phyloP scores from a whole-genome alignment of 306 rosid genomes.

The Biancaea sappan region DNA sequence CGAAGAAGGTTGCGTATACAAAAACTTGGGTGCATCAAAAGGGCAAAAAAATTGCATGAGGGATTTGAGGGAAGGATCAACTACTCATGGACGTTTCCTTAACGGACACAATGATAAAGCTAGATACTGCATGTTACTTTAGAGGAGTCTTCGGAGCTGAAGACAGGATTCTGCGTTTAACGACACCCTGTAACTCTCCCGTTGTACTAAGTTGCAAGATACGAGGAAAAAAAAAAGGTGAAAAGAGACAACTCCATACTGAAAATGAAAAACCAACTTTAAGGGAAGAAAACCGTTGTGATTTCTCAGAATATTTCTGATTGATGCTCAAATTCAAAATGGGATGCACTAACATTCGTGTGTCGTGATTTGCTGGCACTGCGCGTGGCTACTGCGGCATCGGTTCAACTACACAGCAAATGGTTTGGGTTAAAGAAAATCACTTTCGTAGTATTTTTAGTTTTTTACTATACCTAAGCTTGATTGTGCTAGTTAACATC shows the following conservation, averaged over 20 bases:
- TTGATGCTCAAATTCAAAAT: not conserved
- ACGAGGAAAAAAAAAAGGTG: not conserved
- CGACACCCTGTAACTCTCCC: slow-evolving; percentile 3
- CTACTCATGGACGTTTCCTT: not conserved
- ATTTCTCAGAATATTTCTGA: not conserved
- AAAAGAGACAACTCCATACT: not conserved
- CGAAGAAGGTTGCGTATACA: not conserved
- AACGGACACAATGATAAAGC: slow-evolving; percentile 18
- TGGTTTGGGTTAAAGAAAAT: not conserved
- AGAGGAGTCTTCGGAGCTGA: not conserved
- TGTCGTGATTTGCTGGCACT: not conserved
- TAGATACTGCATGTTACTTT: slow-evolving; percentile 3
- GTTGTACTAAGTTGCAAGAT: not conserved
- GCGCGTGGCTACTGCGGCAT: not conserved
- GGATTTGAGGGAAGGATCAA: not conserved
- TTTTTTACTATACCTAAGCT: no score
- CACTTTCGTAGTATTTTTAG: no score
- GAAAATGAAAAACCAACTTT: slow-evolving; percentile 20
- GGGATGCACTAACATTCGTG: not conserved
- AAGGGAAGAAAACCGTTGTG: slow-evolving; percentile 22
- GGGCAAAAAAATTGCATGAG: not conserved
- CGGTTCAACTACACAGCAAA: not conserved
- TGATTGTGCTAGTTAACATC: not conserved
- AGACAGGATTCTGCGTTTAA: not conserved
- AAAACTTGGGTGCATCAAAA: not conserved